phyloP scores from a whole-genome alignment of 2,329 filamentous ascomycete species.

The Hypoxylon sp. region DNA sequence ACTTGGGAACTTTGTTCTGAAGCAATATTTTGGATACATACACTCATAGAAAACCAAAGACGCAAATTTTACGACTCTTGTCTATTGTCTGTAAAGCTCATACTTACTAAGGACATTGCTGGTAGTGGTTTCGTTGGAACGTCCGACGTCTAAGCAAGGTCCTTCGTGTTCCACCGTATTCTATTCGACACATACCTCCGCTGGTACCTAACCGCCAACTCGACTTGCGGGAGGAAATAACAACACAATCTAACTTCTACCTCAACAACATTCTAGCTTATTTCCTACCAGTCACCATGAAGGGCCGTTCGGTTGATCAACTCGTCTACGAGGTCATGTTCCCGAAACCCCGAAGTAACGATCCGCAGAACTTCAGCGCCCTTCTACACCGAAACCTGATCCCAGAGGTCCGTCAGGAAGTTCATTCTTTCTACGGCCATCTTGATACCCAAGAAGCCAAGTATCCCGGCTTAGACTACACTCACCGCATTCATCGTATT shows the following conservation, averaged over 20 bases:
- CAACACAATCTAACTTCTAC: constrained; percentile 14
- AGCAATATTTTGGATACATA: too few species aligned
- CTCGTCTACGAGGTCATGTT: constrained; percentile 80
- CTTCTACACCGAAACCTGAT: constrained; percentile 77
- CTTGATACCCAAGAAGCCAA: constrained; percentile 82
- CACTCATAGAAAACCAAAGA: too few species aligned
- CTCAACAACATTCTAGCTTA: neutral
- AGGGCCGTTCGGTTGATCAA: constrained; percentile 73
- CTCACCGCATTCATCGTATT: constrained; percentile 74
- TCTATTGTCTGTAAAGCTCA: constrained; percentile 14
- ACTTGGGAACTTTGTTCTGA: too few species aligned
- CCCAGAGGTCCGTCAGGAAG: constrained; percentile 80
- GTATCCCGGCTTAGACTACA: constrained; percentile 84
- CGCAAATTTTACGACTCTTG: too few species aligned
- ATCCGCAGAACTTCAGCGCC: constrained; percentile 75
- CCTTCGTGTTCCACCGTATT: constrained; percentile 14
- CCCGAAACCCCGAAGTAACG: constrained; percentile 70
- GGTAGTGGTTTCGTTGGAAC: constrained; percentile 2
- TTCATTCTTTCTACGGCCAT: constrained; percentile 80
- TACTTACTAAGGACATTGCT: constrained; percentile 5
- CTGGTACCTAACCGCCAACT: constrained; percentile 1
- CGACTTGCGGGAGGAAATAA: neutral
- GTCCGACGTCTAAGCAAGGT: constrained; percentile 9
- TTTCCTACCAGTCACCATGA: constrained; percentile 67
- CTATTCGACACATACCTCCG: constrained; percentile 5